These are phyloP conservation scores for Jatropha podagrica DNA, from an alignment of 441 rosid genomes.

Conservation along the genomic window DNA sequence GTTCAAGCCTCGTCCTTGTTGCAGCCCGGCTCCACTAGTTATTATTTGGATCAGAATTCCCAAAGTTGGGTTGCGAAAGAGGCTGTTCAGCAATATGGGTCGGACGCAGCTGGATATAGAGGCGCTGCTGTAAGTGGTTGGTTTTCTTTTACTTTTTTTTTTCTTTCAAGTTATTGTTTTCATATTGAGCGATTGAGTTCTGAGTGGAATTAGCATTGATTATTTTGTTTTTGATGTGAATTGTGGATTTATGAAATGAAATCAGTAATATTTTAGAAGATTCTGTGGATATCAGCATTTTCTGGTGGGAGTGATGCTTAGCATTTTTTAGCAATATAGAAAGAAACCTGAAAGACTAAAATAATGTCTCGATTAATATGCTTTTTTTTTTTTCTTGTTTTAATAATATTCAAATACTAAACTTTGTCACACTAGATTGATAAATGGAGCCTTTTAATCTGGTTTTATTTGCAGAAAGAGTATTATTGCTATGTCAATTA, in stretches of 20 bases:
- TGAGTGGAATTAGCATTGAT: neutral
- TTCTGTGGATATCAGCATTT: neutral
- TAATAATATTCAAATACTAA: neutral
- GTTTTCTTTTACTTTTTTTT: neutral
- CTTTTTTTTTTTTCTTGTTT: neutral
- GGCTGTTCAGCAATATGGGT: conserved; percentile 28
- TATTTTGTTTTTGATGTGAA: neutral
- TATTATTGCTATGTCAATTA: neutral
- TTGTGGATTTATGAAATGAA: neutral
- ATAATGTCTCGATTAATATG: neutral
- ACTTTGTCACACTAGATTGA: neutral
- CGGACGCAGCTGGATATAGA: conserved; percentile 26
- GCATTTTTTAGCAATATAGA: neutral
- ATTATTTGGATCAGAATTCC: conserved; percentile 26
- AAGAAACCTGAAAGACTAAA: neutral
- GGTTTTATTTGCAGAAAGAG: neutral
- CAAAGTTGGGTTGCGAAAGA: conserved; percentile 29
- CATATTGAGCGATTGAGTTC: neutral
- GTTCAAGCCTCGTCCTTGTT: neutral
- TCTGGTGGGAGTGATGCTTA: neutral
- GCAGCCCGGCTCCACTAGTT: conserved; percentile 12
- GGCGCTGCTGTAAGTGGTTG: conserved; percentile 41
- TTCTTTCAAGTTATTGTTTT: neutral
- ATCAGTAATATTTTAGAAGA: neutral
- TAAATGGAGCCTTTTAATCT: neutral